Evolutionary conservation across 352 stramenopile species (phyloP), one percentile per base, ranked within the genome.

Genomic region (Pythium brachiatum): DNA sequence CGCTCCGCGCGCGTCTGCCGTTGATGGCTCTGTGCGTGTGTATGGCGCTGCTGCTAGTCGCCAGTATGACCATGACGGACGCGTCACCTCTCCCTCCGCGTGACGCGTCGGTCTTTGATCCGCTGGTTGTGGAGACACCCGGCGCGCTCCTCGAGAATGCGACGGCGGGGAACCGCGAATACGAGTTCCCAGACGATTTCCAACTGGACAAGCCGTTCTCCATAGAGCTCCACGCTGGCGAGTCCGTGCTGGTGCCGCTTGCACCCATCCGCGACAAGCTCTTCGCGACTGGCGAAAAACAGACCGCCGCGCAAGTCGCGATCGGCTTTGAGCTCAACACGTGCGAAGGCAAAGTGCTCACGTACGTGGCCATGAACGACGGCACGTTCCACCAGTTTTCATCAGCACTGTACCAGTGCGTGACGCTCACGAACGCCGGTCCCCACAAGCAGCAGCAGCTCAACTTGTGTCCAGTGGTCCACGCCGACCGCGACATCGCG

Each of bases 311-410:
- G 7, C 7, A 34, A 1, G 11, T 69, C 15, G 69, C 69, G 2
- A 54, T 79, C 15, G 69, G 65, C 5, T 72, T 76, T 23, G 72
- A 79, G 31, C 52, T 79, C 20, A 79, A 56, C 62, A 57, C 50
- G 18, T 79, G 72, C 57, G 16, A 32, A 8, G 72, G 72, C 25
- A 57, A 50, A 23, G 31, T 76, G 38, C 59, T 72, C 29, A 66
- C 62, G 26, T 75, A 68, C 27, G 44, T 79, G 20, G 27, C 44
- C 36, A 62, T 64, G 50, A 41, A 18, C 46, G 16, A 74, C 26
- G 59, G 23, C 56, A n/a, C 26, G 15, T 44, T 43, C 3, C 48
- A 46, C 15, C 57, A n/a, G 3, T 67, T 78, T 26, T 78, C 71
- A 25, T 69, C 68, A 1, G 68, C 71, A 2, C 34, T 41, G 21